These are phyloP conservation scores for Thoreauomyces humboldtii DNA, from an alignment of 192 early-diverging fungal species.

Conservation along the genomic window DNA sequence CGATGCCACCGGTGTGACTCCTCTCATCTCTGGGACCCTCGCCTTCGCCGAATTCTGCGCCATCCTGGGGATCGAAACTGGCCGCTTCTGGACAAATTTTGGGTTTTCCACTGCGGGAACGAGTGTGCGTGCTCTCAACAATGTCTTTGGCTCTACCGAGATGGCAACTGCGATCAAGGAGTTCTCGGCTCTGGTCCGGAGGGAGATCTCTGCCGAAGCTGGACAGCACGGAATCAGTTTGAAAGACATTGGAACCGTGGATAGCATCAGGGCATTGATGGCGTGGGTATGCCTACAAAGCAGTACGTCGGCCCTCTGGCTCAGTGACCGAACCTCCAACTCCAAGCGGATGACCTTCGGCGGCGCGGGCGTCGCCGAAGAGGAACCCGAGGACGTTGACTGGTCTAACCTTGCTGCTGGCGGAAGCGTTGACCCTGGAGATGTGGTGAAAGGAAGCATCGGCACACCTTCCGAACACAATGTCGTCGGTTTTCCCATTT, in stretches of 20 bases:
- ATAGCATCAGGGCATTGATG: constrained; percentile 17
- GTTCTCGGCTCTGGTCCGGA: constrained; percentile 31
- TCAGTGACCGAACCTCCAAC: background rate
- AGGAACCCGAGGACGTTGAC: constrained; percentile 23
- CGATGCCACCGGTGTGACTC: constrained; percentile 29
- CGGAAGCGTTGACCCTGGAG: background rate
- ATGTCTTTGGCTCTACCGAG: constrained; percentile 45
- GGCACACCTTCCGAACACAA: background rate
- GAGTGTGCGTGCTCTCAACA: constrained; percentile 28
- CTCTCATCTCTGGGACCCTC: constrained; percentile 26
- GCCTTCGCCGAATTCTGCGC: constrained; percentile 41
- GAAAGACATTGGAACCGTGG: constrained; percentile 19
- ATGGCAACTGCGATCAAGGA: constrained; percentile 26
- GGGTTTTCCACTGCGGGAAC: constrained; percentile 27
- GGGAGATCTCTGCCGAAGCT: constrained; percentile 16
- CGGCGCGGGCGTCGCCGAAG: background rate
- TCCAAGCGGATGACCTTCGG: background rate
- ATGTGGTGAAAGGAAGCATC: constrained; percentile 25
- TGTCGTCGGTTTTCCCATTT: no score
- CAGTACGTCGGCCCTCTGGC: constrained; percentile 19
- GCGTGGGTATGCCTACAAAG: constrained; percentile 45
- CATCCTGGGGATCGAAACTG: constrained; percentile 37
- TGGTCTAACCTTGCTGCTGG: background rate
- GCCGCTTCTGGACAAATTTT: constrained; percentile 41
- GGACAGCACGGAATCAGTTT: constrained; percentile 9